Base-by-base conservation (phyloP, 2,329 filamentous ascomycete species). In the Aspergillus ustus region DNA sequence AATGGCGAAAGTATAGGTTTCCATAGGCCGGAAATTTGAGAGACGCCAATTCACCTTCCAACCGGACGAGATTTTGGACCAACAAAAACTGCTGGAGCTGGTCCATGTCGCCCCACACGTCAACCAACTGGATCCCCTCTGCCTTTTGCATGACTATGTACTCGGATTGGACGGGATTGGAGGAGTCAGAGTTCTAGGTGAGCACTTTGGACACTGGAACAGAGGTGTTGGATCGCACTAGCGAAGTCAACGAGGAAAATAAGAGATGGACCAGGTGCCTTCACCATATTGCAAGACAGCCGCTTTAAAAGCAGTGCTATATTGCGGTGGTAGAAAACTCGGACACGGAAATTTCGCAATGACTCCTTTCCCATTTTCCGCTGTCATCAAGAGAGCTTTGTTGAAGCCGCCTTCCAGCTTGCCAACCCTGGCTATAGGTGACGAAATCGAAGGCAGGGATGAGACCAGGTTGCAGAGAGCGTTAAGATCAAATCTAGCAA, bases 121-220 rank as follows among this genome's bases (percentile, higher is more conserved):
- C 66, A 52, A 67, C 67, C 9, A 78, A 61, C 48, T 72, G 69
- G 29, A 44, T 58, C 1, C 73, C 73, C 8, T 43, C 6, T n/a
- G 67, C 68, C 46, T 72, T 74, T 54, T 76, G 73, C 72, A 76
- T 75, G 7, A 77, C 60, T 25, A 77, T 76, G 51, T 75, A 77
- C 63, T 78, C 75, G 1, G 66, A 64, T 5, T 74, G 71, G 11
- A 77, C 65, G 17, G 70, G 67, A 28, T 75, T 76, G 8, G 65
- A 66, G 9, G 63, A 1, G 28, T 73, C 66, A 8, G 64, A 63
- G 55, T n/a, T 67, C 71, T 70, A 76, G 2, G 67, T 67, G 45
- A 72, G 50, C 20, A 75, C 70, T 57, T 68, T 67, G 2, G 70
- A 66, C 29, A 73, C 72, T 0, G 71, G 72, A 40, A 67, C 45